Percentiles rank a stretch among this genome's conserved stretches.
phyloP scores from a whole-genome alignment of 768 basidiomycete genomes.

The Termitomyces sp. region DNA sequence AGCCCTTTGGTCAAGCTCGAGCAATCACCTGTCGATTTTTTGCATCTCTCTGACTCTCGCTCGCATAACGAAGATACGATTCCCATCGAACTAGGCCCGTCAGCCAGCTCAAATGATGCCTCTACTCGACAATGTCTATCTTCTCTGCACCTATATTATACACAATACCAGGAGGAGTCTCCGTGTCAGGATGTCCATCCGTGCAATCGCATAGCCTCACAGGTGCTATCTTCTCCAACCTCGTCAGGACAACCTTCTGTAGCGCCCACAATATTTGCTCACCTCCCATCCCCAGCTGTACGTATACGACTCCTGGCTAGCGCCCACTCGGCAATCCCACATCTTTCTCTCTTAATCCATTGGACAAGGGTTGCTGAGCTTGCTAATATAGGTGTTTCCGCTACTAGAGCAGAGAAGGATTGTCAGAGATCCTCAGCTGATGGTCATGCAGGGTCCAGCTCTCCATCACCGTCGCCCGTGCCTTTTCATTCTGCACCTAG shows the following conservation, averaged over 20 bases:
- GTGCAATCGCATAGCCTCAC: neutral
- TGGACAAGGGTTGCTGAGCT: constrained; percentile 11
- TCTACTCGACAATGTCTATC: constrained; percentile 8
- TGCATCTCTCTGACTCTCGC: constrained; percentile 11
- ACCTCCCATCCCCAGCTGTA: constrained; percentile 24
- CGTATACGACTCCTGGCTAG: constrained; percentile 21
- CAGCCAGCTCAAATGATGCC: neutral
- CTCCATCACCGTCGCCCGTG: neutral
- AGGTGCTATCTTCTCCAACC: constrained; percentile 9
- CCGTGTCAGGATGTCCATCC: neutral
- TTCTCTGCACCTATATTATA: constrained; percentile 11
- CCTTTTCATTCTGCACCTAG: constrained; percentile 4
- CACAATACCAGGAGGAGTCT: neutral
- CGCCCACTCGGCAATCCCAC: constrained; percentile 20
- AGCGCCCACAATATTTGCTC: constrained; percentile 25
- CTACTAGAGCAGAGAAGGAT: constrained; percentile 3
- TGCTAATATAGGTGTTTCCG: constrained; percentile 3
- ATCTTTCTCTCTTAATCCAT: constrained; percentile 19
- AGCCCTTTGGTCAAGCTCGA: constrained; percentile 26
- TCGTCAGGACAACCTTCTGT: constrained; percentile 19
- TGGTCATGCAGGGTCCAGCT: neutral
- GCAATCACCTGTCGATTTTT: constrained; percentile 18
- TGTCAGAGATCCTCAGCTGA: constrained; percentile 7
- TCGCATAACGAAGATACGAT: constrained; percentile 11
- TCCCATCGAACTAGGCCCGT: constrained; percentile 7